These are phyloP conservation scores for Bocquillonia castaneifolia DNA, from an alignment of 441 rosid genomes.

Conservation along the genomic window DNA sequence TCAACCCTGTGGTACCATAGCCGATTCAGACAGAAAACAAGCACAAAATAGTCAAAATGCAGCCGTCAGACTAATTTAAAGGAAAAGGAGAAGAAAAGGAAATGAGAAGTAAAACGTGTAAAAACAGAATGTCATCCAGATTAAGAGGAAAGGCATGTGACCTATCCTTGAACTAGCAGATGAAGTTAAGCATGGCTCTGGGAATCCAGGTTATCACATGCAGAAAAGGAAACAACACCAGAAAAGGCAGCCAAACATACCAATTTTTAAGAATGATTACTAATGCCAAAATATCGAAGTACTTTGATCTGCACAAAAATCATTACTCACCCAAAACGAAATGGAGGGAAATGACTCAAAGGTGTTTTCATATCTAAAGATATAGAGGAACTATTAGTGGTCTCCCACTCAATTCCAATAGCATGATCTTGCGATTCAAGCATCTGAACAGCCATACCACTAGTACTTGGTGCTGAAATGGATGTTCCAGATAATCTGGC, in stretches of 20 bases:
- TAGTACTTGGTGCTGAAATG: conserved; percentile 39
- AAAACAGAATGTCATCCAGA: conserved; percentile 4
- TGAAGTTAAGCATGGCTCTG: neutral
- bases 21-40: conserved; percentile 26
- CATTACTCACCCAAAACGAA: conserved; percentile 79
- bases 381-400: conserved; percentile 58
- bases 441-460: conserved; percentile 52
- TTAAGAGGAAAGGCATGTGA: neutral
- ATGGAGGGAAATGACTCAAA: conserved; percentile 91
- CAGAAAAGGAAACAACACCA: too few species aligned
- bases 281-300: neutral
- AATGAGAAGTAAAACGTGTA: neutral
- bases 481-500: conserved; percentile 48
- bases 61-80: neutral
- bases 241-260: neutral
- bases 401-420: conserved; percentile 73
- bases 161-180: neutral
- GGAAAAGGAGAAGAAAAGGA: conserved; percentile 6
- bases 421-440: conserved; percentile 59
- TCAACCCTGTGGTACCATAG: conserved; percentile 52
- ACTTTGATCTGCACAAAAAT: conserved; percentile 7
- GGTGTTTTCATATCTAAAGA: conserved; percentile 91
- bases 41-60: neutral
- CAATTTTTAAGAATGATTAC: neutral
- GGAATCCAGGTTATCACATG: too few species aligned